Percentiles rank a stretch among this genome's conserved stretches.
phyloP scores from a whole-genome alignment of 2,329 filamentous ascomycete species.

The Pseudocercospora musae region DNA sequence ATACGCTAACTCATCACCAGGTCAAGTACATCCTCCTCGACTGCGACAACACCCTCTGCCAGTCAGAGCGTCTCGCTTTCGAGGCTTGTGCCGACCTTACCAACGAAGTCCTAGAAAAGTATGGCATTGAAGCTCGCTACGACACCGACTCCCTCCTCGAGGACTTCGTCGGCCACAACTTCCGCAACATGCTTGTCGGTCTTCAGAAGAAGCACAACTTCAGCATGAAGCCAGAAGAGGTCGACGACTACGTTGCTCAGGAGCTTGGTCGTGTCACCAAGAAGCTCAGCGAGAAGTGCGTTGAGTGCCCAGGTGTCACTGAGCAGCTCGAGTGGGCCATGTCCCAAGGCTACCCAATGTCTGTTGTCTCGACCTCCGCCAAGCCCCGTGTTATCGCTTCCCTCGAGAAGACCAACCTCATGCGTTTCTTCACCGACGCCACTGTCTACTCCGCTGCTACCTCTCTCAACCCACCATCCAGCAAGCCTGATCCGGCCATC shows the following conservation, averaged over 20 bases:
- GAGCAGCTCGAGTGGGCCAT: conserved; percentile 59
- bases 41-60: conserved; percentile 85
- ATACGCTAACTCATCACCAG: conserved; percentile 20
- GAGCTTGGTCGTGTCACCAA: conserved; percentile 82
- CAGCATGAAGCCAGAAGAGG: conserved; percentile 62
- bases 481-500: conserved; percentile 87
- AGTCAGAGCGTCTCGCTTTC: conserved; percentile 87
- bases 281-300: conserved; percentile 56
- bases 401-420: conserved; percentile 74
- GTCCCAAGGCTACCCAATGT: conserved; percentile 62
- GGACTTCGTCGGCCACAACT: conserved; percentile 92
- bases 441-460: conserved; percentile 79
- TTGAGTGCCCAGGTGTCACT: conserved; percentile 51
- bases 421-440: conserved; percentile 73
- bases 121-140: conserved; percentile 65
- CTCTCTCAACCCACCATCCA: conserved; percentile 73
- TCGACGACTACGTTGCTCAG: conserved; percentile 68
- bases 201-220: conserved; percentile 76
- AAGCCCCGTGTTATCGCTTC: conserved; percentile 73
- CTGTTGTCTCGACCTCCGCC: conserved; percentile 79
- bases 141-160: conserved; percentile 73
- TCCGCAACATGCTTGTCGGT: conserved; percentile 81
- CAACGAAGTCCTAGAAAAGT: conserved; percentile 74
- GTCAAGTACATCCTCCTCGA: conserved; percentile 53
- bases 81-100: conserved; percentile 85